Percentiles rank a stretch among this genome's conserved stretches.
Evolutionary conservation across 106 monocot genomes (phyloP).

Genomic region (Allium cepa): DNA sequence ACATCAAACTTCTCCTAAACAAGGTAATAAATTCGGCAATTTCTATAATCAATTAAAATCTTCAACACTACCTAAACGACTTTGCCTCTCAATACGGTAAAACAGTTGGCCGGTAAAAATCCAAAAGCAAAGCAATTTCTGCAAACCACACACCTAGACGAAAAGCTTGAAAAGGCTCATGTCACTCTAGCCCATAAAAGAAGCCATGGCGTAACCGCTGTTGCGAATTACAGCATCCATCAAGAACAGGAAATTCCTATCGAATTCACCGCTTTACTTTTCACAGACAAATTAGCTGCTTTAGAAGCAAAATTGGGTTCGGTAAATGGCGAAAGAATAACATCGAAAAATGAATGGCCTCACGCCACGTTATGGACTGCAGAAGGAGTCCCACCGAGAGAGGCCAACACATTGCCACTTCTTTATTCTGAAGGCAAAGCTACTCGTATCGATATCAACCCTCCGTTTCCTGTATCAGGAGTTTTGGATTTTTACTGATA

Average conservation of each 20-base stretch:
- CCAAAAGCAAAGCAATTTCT: slow-evolving; percentile 30
- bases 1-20: slow-evolving; percentile 34
- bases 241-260: slow-evolving; percentile 55
- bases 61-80: background rate
- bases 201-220: slow-evolving; percentile 73
- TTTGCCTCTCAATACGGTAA: background rate
- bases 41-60: no score
- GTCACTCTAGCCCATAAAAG: slow-evolving; percentile 94
- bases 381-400: slow-evolving; percentile 44
- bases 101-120: slow-evolving; percentile 50
- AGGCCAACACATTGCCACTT: slow-evolving; percentile 61
- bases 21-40: slow-evolving; percentile 30
- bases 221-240: slow-evolving; percentile 67
- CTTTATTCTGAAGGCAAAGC: slow-evolving; percentile 66
- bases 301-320: slow-evolving; percentile 58
- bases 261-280: slow-evolving; percentile 56
- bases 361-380: slow-evolving; percentile 89
- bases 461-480: slow-evolving; percentile 44
- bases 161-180: slow-evolving; percentile 53
- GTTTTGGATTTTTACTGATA: slow-evolving; percentile 67
- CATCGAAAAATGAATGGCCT: slow-evolving; percentile 78
- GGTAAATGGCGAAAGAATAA: slow-evolving; percentile 61
- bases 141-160: slow-evolving; percentile 29
- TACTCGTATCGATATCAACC: slow-evolving; percentile 45
- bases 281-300: slow-evolving; percentile 83